Evolutionary conservation across 2,329 filamentous ascomycete species (phyloP).

Genomic region (Byssochlamys sp.): DNA sequence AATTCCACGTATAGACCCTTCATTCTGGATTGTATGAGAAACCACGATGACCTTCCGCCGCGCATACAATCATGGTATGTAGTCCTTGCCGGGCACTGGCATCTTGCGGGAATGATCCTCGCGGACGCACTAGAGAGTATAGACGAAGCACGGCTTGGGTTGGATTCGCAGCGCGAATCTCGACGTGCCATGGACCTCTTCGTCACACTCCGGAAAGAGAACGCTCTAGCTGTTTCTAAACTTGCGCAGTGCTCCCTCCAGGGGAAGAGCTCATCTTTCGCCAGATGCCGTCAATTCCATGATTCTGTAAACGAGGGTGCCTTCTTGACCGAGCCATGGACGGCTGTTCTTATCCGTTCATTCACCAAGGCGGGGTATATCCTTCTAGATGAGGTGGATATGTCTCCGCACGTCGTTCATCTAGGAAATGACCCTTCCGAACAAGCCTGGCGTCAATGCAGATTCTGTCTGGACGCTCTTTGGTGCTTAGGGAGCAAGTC

Average conservation of each 20-base stretch:
- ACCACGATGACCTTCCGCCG: slow-evolving; percentile 43
- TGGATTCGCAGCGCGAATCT: slow-evolving; percentile 13
- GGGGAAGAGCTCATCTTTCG: slow-evolving; percentile 8
- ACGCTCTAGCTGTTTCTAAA: slow-evolving; percentile 40
- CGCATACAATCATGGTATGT: slow-evolving; percentile 53
- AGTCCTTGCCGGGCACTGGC: slow-evolving; percentile 49
- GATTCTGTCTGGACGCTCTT: slow-evolving; percentile 45
- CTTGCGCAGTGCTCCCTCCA: slow-evolving; percentile 41
- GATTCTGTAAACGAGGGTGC: slow-evolving; percentile 47
- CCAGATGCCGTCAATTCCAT: slow-evolving; percentile 34
- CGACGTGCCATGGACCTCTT: slow-evolving; percentile 27
- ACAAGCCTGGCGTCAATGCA: slow-evolving; percentile 33
- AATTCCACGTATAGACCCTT: slow-evolving; percentile 44
- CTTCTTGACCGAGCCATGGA: slow-evolving; percentile 52
- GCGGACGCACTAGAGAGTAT: slow-evolving; percentile 46
- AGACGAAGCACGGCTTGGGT: slow-evolving; percentile 28
- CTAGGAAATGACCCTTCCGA: neutral
- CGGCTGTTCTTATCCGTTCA: slow-evolving; percentile 44
- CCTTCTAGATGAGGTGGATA: slow-evolving; percentile 22
- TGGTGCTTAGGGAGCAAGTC: slow-evolving; percentile 49
- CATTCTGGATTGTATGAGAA: slow-evolving; percentile 42
- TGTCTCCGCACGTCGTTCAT: neutral
- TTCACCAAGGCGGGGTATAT: slow-evolving; percentile 42
- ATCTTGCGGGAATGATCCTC: slow-evolving; percentile 47
- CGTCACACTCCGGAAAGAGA: slow-evolving; percentile 33